phyloP scores from a whole-genome alignment of 148 eudicot species.

The Hydrangea macrophylla region DNA sequence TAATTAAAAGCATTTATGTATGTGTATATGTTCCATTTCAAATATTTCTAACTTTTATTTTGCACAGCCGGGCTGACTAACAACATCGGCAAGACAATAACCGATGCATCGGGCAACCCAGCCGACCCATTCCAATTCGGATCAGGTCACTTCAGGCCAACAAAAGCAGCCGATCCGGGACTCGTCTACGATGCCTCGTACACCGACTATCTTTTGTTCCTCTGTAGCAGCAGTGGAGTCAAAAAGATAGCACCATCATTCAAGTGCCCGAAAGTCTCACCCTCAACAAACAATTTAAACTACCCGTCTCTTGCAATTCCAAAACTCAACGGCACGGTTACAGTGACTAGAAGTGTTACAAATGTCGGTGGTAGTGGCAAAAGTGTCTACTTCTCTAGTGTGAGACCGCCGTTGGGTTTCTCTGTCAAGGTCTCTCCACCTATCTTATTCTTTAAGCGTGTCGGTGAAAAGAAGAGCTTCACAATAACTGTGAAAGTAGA shows the following conservation, averaged over 20 bases:
- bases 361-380: slow-evolving; percentile 49
- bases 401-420: slow-evolving; percentile 56
- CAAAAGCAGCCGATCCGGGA: slow-evolving; percentile 85
- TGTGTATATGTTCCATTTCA: no score
- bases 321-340: slow-evolving; percentile 42
- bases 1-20: no score
- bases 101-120: slow-evolving; percentile 43
- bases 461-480: slow-evolving; percentile 61
- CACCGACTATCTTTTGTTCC: slow-evolving; percentile 64
- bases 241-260: slow-evolving; percentile 36
- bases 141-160: slow-evolving; percentile 75
- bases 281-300: slow-evolving; percentile 45
- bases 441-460: slow-evolving; percentile 37
- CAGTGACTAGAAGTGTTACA: slow-evolving; percentile 53
- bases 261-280: slow-evolving; percentile 54
- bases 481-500: slow-evolving; percentile 46
- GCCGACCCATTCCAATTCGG: slow-evolving; percentile 84
- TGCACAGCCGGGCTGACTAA: slow-evolving; percentile 62
- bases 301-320: slow-evolving; percentile 71
- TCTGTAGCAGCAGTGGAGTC: slow-evolving; percentile 49
- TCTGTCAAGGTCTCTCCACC: slow-evolving; percentile 48
- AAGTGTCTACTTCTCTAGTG: slow-evolving; percentile 43
- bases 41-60: background rate
- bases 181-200: slow-evolving; percentile 82
- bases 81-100: slow-evolving; percentile 49